Base-by-base conservation (phyloP, 305 asterid genomes). In the Fraxinus latifolia region DNA sequence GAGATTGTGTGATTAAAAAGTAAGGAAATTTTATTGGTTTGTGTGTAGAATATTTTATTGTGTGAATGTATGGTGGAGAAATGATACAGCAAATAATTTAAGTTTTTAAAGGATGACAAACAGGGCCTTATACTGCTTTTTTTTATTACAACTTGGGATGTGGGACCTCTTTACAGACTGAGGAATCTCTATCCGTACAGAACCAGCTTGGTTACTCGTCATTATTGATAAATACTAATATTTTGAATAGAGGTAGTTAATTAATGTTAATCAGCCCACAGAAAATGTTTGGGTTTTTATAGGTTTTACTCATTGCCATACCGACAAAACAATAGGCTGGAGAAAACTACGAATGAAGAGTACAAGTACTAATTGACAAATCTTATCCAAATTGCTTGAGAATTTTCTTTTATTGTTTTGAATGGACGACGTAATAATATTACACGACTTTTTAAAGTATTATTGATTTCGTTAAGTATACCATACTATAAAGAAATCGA, bases 151-250 rank as follows among this genome's bases (percentile, higher is more conserved):
- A 34, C 37, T 34, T 34, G 82, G 75, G 33, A 73, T 12, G 53
- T 77, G 86, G 89, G 84, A 36, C 33, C 74, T 84, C 47, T 8
- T 0, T 6, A 7, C 23, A 50, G 73, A 15, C 36, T 47, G 81
- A 21, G 37, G 82, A 77, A 78, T 70, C 33, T 21, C 11, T 15
- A 11, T 86, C 88, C 91, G 91, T 86, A 86, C 89, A 76, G 68
- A 77, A 82, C 60, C 70, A 27, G 3, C 25, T 39, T 39, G 50
- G n/a, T 3, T 12, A 44, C 17, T 44, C n/a, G 17, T 17, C 55
- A 81, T 81, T 34, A 79, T 74, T 78, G 80, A 77, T 37, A 50
- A 67, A 76, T 53, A 29, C 11, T 62, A 78, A 78, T 62, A 58
- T 77, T 81, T 72, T 39, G 84, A 21, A 17, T 39, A 53, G 19